Evolutionary conservation across 768 basidiomycete genomes (phyloP).

Genomic region (Boletus speciosus): DNA sequence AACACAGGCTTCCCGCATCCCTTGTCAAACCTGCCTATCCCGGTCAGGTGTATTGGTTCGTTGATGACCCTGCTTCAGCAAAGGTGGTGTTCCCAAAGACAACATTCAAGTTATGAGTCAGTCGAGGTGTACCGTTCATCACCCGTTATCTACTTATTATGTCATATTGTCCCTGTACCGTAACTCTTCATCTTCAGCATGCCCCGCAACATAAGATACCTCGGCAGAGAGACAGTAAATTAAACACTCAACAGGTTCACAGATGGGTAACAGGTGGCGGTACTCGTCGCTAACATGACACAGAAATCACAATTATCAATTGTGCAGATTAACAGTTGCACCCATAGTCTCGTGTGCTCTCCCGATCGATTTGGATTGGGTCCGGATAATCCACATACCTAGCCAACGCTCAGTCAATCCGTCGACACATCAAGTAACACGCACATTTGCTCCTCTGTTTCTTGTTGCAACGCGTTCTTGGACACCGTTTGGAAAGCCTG

Average conservation of each 20-base stretch:
- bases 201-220: conserved; percentile 26
- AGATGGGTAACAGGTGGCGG: conserved; percentile 32
- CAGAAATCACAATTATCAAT: conserved; percentile 26
- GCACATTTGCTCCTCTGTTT: conserved; percentile 92
- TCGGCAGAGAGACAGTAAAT: conserved; percentile 23
- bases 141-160: conserved; percentile 12
- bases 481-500: conserved; percentile 99
- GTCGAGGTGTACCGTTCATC: conserved; percentile 7
- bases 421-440: conserved; percentile 29
- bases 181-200: conserved; percentile 7
- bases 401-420: conserved; percentile 17
- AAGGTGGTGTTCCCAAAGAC: conserved; percentile 58
- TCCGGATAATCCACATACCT: conserved; percentile 99
- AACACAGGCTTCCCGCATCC: conserved; percentile 70
- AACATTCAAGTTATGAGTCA: conserved; percentile 49
- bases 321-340: conserved; percentile 73
- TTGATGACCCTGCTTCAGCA: conserved; percentile 76
- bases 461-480: conserved; percentile 98
- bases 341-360: conserved; percentile 85
- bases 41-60: conserved; percentile 93
- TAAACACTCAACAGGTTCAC: conserved; percentile 34
- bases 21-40: conserved; percentile 73
- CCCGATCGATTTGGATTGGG: conserved; percentile 94
- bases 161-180: conserved; percentile 13
- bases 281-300: conserved; percentile 24